phyloP scores from a whole-genome alignment of 495 filamentous ascomycete genomes.

The Penicillium paradoxum region DNA sequence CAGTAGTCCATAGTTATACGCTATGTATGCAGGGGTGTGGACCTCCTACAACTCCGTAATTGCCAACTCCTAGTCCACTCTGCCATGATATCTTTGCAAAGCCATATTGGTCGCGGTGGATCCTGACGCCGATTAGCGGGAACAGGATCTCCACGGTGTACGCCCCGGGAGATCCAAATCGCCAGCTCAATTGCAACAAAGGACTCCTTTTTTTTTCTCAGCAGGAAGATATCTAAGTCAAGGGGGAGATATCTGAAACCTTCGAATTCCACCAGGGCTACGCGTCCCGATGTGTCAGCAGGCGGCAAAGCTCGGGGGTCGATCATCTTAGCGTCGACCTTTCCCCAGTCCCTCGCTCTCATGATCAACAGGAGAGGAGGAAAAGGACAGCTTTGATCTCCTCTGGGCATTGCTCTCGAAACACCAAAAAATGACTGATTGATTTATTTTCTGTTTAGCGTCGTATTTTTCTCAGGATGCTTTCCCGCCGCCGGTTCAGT shows the following conservation, averaged over 20 bases:
- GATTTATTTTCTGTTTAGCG: slow-evolving; percentile 2
- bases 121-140: neutral
- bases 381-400: neutral
- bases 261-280: neutral
- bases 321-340: slow-evolving; percentile 6
- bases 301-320: neutral
- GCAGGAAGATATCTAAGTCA: neutral
- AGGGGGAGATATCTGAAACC: neutral
- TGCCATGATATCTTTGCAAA: neutral
- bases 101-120: neutral
- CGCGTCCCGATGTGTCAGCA: slow-evolving; percentile 10
- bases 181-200: neutral
- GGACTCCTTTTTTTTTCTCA: neutral
- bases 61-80: too few species aligned
- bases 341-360: slow-evolving; percentile 4
- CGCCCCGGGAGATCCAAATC: neutral
- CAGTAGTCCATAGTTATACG: too few species aligned
- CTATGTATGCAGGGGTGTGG: too few species aligned
- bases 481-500: slow-evolving; percentile 26
- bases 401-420: neutral
- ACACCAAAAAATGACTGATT: slow-evolving; percentile 15
- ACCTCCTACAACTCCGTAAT: too few species aligned
- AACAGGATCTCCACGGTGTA: neutral
- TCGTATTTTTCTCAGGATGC: slow-evolving; percentile 20
- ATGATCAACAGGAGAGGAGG: neutral